phyloP scores from a whole-genome alignment of 768 basidiomycete species.

The Dioszegia crocea region DNA sequence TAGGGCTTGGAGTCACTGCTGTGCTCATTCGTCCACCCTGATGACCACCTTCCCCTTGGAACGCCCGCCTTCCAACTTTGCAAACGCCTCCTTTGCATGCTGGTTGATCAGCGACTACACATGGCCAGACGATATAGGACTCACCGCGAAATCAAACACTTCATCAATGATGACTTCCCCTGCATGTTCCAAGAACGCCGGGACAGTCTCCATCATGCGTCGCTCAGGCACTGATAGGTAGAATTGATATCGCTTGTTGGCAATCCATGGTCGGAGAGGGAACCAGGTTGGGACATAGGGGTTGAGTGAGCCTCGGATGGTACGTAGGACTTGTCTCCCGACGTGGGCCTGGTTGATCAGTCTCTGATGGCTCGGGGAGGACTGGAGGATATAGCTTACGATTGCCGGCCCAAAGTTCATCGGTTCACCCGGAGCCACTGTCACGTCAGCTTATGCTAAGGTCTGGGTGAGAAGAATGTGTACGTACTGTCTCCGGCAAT shows the following conservation, averaged over 20 bases:
- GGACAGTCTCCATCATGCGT: slow-evolving; percentile 25
- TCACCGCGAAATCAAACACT: slow-evolving; percentile 19
- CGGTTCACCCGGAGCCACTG: slow-evolving; percentile 13
- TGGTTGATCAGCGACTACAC: slow-evolving; percentile 32
- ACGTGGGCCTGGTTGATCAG: slow-evolving; percentile 1
- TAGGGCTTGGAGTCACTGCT: too few relatives aligned
- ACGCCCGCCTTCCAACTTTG: slow-evolving; percentile 57
- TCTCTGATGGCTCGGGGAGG: neutral
- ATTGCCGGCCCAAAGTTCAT: slow-evolving; percentile 27
- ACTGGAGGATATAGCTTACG: slow-evolving; percentile 5
- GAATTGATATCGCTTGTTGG: slow-evolving; percentile 19
- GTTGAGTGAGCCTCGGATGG: slow-evolving; percentile 14
- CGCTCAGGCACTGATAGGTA: slow-evolving; percentile 14
- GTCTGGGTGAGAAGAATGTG: neutral
- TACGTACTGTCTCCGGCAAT: slow-evolving; percentile 36
- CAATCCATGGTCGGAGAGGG: slow-evolving; percentile 18
- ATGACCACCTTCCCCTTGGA: slow-evolving; percentile 31
- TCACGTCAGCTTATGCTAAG: neutral
- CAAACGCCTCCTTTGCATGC: slow-evolving; percentile 62
- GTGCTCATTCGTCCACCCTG: neutral
- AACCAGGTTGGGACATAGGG: slow-evolving; percentile 18
- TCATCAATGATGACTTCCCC: slow-evolving; percentile 26
- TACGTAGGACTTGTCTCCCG: slow-evolving; percentile 14
- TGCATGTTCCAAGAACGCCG: slow-evolving; percentile 17
- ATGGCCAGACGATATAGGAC: slow-evolving; percentile 1